Percentiles rank a stretch among this genome's conserved stretches.
Conservation (phyloP, 495 filamentous ascomycete genomes). For the Thermothielavioides terrestris region DNA sequence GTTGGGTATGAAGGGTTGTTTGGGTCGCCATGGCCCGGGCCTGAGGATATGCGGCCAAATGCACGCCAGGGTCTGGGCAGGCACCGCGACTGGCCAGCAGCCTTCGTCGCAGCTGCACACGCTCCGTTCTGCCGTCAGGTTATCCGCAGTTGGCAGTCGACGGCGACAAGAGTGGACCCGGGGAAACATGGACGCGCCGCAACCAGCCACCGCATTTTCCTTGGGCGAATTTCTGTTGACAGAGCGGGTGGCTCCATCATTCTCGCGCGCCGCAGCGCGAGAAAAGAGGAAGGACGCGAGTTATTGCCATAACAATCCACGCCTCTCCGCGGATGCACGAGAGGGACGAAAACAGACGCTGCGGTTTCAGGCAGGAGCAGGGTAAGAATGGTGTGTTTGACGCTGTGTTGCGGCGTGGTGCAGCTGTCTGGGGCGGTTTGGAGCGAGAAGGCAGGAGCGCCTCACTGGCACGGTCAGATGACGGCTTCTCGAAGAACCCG, state of each 20-base stretch:
- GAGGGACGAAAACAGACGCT: neutral
- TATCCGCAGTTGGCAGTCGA: conserved; percentile 7
- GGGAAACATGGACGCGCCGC: conserved; percentile 14
- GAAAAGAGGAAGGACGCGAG: conserved; percentile 5
- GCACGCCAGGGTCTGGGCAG: conserved; percentile 22
- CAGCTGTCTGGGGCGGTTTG: neutral
- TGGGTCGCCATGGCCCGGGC: conserved; percentile 27
- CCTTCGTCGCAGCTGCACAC: conserved; percentile 14
- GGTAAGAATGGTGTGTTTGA: neutral
- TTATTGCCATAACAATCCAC: conserved; percentile 1
- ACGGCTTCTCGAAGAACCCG: neutral
- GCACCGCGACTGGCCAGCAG: conserved; percentile 23
- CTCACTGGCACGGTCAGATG: neutral
- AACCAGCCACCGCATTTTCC: conserved; percentile 29
- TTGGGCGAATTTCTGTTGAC: neutral
- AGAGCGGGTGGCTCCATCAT: too few species aligned
- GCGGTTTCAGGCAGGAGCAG: conserved; percentile 1
- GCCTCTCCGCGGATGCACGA: neutral
- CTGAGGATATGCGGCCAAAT: conserved; percentile 31
- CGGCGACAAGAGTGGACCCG: conserved; percentile 11
- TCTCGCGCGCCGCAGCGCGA: too few species aligned
- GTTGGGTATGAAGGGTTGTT: conserved; percentile 25
- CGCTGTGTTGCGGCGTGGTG: conserved; percentile 4
- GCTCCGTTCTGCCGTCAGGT: conserved; percentile 16
- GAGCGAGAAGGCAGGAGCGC: neutral